Evolutionary conservation across 805 yeast genomes (phyloP).

Genomic region (Starmera amethionina): DNA sequence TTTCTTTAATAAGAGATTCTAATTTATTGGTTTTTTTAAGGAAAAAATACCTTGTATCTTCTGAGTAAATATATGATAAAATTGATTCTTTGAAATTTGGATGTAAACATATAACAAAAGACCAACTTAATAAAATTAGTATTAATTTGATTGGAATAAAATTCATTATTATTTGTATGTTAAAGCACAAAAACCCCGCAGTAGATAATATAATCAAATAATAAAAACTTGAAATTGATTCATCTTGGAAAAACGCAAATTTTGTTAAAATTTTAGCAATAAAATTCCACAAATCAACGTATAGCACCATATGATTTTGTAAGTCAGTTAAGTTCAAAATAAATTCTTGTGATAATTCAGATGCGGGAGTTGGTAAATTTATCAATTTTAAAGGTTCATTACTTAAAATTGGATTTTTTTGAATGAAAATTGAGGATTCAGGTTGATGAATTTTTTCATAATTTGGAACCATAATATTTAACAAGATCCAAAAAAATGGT

Average conservation of each 20-base stretch:
- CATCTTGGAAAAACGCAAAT: slow-evolving; percentile 57
- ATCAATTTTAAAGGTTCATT: slow-evolving; percentile 40
- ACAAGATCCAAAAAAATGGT: slow-evolving; percentile 45
- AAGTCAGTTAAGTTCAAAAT: slow-evolving; percentile 70
- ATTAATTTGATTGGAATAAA: slow-evolving; percentile 28
- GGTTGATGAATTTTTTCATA: slow-evolving; percentile 57
- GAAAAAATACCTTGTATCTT: slow-evolving; percentile 49
- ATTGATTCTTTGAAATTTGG: slow-evolving; percentile 42
- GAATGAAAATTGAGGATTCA: slow-evolving; percentile 27
- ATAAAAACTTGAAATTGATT: slow-evolving; percentile 42
- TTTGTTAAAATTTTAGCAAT: slow-evolving; percentile 37
- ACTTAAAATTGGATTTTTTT: slow-evolving; percentile 34
- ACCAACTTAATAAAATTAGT: slow-evolving; percentile 41
- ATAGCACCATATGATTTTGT: slow-evolving; percentile 69
- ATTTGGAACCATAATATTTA: slow-evolving; percentile 57
- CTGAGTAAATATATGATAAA: slow-evolving; percentile 42
- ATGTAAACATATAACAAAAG: slow-evolving; percentile 31
- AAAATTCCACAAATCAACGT: slow-evolving; percentile 53
- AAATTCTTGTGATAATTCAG: slow-evolving; percentile 73
- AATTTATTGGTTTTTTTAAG: slow-evolving; percentile 37
- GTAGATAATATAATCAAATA: slow-evolving; percentile 30
- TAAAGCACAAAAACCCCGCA: slow-evolving; percentile 20
- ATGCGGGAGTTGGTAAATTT: slow-evolving; percentile 57
- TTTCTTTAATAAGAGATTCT: slow-evolving; percentile 32
- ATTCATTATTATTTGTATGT: slow-evolving; percentile 17